These are phyloP conservation scores for Cladosporium sp. DNA, from an alignment of 2,329 filamentous ascomycete genomes.

Conservation along the genomic window DNA sequence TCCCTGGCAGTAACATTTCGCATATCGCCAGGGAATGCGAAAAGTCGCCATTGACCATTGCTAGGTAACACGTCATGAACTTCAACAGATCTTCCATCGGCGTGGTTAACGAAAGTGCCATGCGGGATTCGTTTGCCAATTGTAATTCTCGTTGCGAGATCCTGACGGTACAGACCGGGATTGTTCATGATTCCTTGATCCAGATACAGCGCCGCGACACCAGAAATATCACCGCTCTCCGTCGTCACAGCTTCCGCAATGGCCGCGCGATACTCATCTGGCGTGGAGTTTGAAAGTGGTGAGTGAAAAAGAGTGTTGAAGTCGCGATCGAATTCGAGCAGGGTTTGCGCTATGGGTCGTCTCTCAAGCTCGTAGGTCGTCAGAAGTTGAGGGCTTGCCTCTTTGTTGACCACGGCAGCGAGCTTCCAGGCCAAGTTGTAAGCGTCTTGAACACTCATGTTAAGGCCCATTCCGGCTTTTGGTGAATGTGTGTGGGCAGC, in stretches of 20 bases:
- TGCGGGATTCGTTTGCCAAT: not conserved
- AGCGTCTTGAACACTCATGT: constrained; percentile 13
- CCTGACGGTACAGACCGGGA: not conserved
- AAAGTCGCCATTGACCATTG: not conserved
- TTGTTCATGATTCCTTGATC: too few species aligned
- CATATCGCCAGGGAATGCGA: not conserved
- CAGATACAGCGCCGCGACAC: too few species aligned
- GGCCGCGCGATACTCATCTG: too few species aligned
- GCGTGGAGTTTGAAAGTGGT: too few species aligned
- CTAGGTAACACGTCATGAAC: not conserved
- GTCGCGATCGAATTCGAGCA: constrained; percentile 53
- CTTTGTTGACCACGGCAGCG: constrained; percentile 11
- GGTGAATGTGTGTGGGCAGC: not conserved
- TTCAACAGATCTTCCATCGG: not conserved
- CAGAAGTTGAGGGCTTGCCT: constrained; percentile 34
- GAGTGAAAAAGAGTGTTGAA: too few species aligned
- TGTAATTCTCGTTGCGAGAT: not conserved
- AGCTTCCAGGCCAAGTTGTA: constrained; percentile 18
- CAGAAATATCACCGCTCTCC: too few species aligned
- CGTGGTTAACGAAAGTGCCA: not conserved
- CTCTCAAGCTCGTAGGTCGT: constrained; percentile 49
- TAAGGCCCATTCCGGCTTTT: constrained; percentile 45
- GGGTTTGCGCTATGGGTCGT: constrained; percentile 55
- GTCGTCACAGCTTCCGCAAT: too few species aligned
- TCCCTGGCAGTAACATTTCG: too few species aligned